Evolutionary conservation across 495 filamentous ascomycete species (phyloP).

Genomic region (Hypoxylon lienhwacheense): DNA sequence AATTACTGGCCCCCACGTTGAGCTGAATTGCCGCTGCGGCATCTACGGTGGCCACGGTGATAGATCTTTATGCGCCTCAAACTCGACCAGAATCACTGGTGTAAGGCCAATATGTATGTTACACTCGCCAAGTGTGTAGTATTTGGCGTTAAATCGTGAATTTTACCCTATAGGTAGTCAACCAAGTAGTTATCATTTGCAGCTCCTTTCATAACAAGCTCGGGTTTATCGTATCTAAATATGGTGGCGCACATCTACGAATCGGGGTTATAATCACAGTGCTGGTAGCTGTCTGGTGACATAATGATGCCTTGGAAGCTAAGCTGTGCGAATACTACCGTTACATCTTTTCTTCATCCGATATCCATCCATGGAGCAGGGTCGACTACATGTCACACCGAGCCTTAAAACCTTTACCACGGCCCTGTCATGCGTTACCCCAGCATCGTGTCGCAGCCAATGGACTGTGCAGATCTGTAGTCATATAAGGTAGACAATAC

Average conservation of each 20-base stretch:
- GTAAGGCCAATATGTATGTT: not conserved
- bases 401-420: not conserved
- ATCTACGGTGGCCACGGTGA: not conserved
- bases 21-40: constrained; percentile 5
- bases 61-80: constrained; percentile 11
- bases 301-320: constrained; percentile 17
- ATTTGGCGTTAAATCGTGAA: too few relatives aligned
- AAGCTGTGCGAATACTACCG: constrained; percentile 32
- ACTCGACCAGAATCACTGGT: not conserved
- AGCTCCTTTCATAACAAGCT: too few relatives aligned
- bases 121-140: not conserved
- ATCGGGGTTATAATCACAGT: constrained; percentile 3
- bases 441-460: too few relatives aligned
- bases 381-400: constrained; percentile 7
- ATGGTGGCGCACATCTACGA: constrained; percentile 5
- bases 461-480: not conserved
- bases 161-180: too few relatives aligned
- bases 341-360: constrained; percentile 13
- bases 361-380: constrained; percentile 10
- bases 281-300: constrained; percentile 18
- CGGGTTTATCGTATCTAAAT: not conserved
- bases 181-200: too few relatives aligned
- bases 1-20: constrained; percentile 18
- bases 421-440: too few relatives aligned
- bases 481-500: not conserved